Conservation (phyloP, 2,329 filamentous ascomycete genomes). For the Colletotrichum cuscutae region DNA sequence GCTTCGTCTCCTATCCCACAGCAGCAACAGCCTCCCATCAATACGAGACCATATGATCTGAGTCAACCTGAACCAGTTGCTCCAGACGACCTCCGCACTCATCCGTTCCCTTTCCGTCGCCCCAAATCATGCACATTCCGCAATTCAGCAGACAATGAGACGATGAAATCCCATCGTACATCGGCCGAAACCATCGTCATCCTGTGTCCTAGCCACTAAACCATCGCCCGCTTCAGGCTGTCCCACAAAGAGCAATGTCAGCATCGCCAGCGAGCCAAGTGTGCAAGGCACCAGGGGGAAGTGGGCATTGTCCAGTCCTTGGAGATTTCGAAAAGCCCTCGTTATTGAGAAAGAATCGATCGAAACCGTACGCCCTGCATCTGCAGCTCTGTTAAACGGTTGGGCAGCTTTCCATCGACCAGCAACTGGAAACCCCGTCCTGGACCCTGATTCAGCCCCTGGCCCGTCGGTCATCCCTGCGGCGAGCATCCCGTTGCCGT, state of each 20-base stretch:
- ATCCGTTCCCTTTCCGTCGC: background rate
- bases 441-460: conserved; percentile 34
- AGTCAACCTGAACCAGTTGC: background rate
- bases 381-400: background rate
- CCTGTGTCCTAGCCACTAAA: background rate
- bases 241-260: background rate
- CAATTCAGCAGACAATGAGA: conserved; percentile 20
- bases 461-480: conserved; percentile 22
- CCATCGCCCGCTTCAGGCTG: background rate
- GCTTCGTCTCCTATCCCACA: background rate
- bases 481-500: conserved; percentile 25
- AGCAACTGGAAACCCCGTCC: background rate
- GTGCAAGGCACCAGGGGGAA: background rate
- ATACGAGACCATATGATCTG: background rate
- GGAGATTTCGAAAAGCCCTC: background rate
- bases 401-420: background rate
- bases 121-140: background rate
- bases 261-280: background rate
- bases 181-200: conserved; percentile 28
- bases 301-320: background rate
- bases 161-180: background rate
- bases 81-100: background rate
- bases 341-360: background rate
- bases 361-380: background rate
- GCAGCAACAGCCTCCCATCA: background rate